Evolutionary conservation across 805 yeast genomes (phyloP), one percentile per base, ranked within the genome.

Genomic region (Saccharomycopsis capsularis): DNA sequence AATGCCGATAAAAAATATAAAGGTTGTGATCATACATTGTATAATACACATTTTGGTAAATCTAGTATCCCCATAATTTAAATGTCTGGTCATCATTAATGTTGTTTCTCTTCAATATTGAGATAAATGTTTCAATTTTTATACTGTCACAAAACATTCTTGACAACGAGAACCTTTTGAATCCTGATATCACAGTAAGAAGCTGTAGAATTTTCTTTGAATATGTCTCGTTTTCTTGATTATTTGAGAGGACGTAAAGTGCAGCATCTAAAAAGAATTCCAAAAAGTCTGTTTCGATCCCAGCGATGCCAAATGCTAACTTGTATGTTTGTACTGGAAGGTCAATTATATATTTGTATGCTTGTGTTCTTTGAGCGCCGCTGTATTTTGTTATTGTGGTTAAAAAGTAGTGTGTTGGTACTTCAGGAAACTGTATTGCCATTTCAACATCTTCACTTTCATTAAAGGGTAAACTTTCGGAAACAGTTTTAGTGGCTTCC

Each of bases 231-330:
- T 30, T 4, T 1, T 35, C 23, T 4, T 27, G 21, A 13, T 40
- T 36, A 9, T n/a, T n/a, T n/a, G n/a, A n/a, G n/a, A 56, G 15
- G 0, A n/a, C 18, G 21, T 44, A 35, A 2, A 47, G 25, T 1
- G 55, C 60, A 0, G 82, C 74, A 25, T 73, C 75, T 6, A 79
- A 43, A 48, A 67, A 72, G 51, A 76, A 71, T n/a, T 64, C 65
- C 5, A 79, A 59, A 50, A 74, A 69, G 11, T 70, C 74, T 0
- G 71, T 56, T 35, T 79, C 85, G 1, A 80, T 59, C 1, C 81
- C 81, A 7, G 73, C 67, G 3, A 57, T 47, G 5, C 59, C 55
- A 48, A 75, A 79, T 2, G 73, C 51, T 9, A 57, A 56, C 1
- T 52, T 16, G 36, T 68, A 65, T 1, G 59, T 57, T 0, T 50